Percentiles rank a stretch among this genome's conserved stretches.
These are phyloP conservation scores for Oryza australiensis DNA, from an alignment of 176 grass and related monocot genomes.

Conservation along the genomic window DNA sequence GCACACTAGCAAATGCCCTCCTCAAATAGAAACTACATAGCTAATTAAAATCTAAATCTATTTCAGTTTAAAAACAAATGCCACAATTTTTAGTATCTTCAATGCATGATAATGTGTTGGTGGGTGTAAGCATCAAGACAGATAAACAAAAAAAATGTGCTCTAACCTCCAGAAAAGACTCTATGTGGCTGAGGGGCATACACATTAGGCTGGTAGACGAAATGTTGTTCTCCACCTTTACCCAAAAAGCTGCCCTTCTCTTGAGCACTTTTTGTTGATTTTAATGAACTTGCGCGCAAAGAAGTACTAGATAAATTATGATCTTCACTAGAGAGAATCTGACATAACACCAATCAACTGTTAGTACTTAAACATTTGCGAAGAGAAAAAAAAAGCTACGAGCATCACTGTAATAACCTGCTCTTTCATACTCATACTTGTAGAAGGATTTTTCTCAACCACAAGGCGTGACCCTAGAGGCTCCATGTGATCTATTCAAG, in stretches of 20 bases:
- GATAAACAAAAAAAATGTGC: conserved; percentile 6
- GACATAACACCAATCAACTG: neutral
- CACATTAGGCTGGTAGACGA: conserved; percentile 35
- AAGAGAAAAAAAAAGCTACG: neutral
- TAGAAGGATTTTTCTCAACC: conserved; percentile 23
- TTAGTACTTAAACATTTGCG: neutral
- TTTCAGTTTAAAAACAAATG: neutral
- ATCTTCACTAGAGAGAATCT: conserved; percentile 41
- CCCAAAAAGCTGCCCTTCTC: conserved; percentile 22
- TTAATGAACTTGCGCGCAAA: neutral
- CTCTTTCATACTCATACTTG: conserved; percentile 22
- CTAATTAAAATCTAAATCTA: neutral
- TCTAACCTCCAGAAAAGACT: conserved; percentile 51
- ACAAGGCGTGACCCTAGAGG: neutral
- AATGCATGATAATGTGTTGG: neutral
- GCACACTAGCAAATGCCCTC: neutral
- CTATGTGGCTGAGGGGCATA: conserved; percentile 42
- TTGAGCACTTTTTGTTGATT: conserved; percentile 31
- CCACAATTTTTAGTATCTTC: neutral
- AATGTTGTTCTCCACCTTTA: conserved; percentile 39
- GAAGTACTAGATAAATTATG: neutral
- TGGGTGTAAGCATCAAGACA: conserved; percentile 15
- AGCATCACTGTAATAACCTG: conserved; percentile 29
- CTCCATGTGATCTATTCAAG: conserved; percentile 18
- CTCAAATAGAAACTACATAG: neutral